phyloP scores from a whole-genome alignment of 441 rosid species.

The Mallotus repandus region DNA sequence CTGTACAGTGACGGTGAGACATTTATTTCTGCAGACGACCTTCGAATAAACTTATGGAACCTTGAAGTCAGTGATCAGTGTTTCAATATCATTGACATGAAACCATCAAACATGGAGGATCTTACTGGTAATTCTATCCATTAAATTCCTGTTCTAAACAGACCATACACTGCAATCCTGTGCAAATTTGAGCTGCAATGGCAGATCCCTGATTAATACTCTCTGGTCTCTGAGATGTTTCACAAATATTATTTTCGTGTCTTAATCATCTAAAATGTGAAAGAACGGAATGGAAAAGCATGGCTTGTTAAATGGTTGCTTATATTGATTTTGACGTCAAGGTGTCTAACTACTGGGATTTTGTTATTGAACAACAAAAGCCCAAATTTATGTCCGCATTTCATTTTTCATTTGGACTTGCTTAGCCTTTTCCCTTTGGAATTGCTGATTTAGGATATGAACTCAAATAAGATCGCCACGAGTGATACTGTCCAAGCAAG shows the following conservation, averaged over 20 bases:
- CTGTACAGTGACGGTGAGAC: conserved; percentile 73
- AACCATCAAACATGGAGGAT: conserved; percentile 73
- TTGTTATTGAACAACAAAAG: background rate
- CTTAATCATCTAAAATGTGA: background rate
- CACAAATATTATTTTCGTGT: background rate
- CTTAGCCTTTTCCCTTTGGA: background rate
- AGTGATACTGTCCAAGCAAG: too few relatives aligned
- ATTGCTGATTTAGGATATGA: background rate
- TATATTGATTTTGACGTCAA: too few relatives aligned
- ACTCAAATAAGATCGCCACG: background rate
- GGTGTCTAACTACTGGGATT: background rate
- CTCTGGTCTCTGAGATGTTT: background rate
- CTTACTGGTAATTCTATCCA: conserved; percentile 50
- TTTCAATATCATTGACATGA: conserved; percentile 74
- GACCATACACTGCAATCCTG: background rate
- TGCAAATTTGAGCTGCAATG: background rate
- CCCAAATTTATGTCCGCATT: background rate
- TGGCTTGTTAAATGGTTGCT: too few relatives aligned
- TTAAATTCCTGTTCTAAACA: background rate
- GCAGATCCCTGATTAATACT: background rate
- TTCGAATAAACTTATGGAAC: conserved; percentile 77
- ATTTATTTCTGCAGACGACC: conserved; percentile 76
- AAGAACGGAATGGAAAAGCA: too few relatives aligned
- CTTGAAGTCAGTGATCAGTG: conserved; percentile 61
- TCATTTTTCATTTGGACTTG: background rate